These are phyloP conservation scores for Senecio squalidus DNA, from an alignment of 140 eudicot species.

Conservation along the genomic window DNA sequence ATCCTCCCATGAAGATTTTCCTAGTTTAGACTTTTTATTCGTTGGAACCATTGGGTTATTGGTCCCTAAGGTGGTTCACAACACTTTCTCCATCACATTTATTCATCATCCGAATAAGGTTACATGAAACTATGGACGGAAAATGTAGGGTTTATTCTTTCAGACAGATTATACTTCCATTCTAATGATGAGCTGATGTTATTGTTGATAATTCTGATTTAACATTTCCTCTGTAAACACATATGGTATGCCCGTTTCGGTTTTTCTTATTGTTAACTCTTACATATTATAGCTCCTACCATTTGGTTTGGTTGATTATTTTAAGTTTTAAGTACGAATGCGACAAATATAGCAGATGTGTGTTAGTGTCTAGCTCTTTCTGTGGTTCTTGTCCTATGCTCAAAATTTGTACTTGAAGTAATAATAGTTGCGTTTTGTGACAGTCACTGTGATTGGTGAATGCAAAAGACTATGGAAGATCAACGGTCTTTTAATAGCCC, in stretches of 20 bases:
- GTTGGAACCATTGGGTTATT: too few relatives aligned
- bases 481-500: slow-evolving; percentile 70
- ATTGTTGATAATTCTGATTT: background rate
- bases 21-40: too few relatives aligned
- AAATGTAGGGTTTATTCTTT: background rate
- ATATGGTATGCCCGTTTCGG: too few relatives aligned
- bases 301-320: background rate
- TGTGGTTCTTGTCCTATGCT: background rate
- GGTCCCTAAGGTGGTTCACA: too few relatives aligned
- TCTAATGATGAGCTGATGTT: background rate
- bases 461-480: slow-evolving; percentile 47
- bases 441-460: slow-evolving; percentile 10
- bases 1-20: too few relatives aligned
- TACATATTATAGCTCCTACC: background rate
- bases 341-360: background rate
- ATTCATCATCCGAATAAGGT: background rate
- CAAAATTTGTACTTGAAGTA: background rate
- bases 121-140: background rate
- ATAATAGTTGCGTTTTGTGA: background rate
- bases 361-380: background rate
- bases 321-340: background rate
- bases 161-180: background rate
- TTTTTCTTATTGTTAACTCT: background rate
- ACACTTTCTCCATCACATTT: too few relatives aligned
- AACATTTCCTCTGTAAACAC: too few relatives aligned